Evolutionary conservation across 2,329 filamentous ascomycete species (phyloP).

Genomic region (Penicillium sp.): DNA sequence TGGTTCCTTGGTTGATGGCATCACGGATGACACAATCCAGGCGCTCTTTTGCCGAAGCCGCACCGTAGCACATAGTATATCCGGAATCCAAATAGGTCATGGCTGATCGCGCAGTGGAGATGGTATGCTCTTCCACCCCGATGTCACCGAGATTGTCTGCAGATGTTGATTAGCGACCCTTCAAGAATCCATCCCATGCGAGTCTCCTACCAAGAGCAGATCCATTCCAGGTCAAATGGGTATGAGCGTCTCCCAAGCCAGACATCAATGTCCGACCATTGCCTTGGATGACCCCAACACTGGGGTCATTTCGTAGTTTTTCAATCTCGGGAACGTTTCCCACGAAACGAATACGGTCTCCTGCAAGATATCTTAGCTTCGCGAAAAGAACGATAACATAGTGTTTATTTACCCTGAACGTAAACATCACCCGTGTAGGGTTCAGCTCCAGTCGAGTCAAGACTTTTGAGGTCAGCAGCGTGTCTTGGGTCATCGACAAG

Average conservation of each 20-base stretch:
- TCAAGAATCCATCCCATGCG: not conserved
- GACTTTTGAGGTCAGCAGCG: conserved; percentile 17
- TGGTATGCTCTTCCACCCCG: conserved; percentile 4
- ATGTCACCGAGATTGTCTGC: not conserved
- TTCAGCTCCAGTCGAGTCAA: conserved; percentile 37
- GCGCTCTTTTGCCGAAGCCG: conserved; percentile 6
- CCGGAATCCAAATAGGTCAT: conserved; percentile 7
- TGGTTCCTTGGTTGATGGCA: conserved; percentile 5
- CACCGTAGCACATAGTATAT: conserved; percentile 12
- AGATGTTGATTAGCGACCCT: not conserved
- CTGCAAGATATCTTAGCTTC: not conserved
- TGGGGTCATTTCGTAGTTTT: conserved; percentile 19
- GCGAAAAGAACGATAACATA: too few relatives aligned
- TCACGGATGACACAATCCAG: conserved; percentile 6
- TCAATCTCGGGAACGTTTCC: conserved; percentile 32
- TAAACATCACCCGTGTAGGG: conserved; percentile 39
- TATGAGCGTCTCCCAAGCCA: conserved; percentile 48
- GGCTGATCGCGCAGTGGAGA: conserved; percentile 4
- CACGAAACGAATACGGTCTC: conserved; percentile 32
- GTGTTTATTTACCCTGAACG: conserved; percentile 28
- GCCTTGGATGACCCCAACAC: conserved; percentile 37
- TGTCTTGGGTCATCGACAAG: not conserved
- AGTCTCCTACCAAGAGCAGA: conserved; percentile 30
- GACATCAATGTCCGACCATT: conserved; percentile 46
- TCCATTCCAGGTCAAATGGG: conserved; percentile 48